Evolutionary conservation across 176 grass and related monocot genomes (phyloP).

Genomic region (Hordeum marinum): DNA sequence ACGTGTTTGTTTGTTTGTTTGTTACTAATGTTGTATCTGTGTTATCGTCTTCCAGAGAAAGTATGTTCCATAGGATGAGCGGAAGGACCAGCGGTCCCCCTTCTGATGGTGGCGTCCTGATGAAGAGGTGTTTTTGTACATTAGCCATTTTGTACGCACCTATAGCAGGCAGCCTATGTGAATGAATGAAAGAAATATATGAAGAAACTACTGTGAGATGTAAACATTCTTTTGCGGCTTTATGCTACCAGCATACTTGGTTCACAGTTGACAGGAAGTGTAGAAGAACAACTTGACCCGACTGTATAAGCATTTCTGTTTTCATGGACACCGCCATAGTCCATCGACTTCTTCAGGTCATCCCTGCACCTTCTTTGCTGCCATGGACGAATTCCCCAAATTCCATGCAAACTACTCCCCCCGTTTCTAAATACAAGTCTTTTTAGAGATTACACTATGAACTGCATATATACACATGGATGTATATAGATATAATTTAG

Average conservation of each 20-base stretch:
- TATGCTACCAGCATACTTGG: not conserved
- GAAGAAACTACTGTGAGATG: not conserved
- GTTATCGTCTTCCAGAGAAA: slow-evolving; percentile 33
- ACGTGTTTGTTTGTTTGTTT: not conserved
- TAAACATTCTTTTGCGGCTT: not conserved
- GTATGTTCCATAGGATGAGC: slow-evolving; percentile 43
- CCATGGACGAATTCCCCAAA: not conserved
- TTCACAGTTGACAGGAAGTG: not conserved
- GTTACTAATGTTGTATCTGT: not conserved
- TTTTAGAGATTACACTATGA: too few species aligned
- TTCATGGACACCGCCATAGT: not conserved
- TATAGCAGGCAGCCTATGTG: not conserved
- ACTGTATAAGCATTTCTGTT: not conserved
- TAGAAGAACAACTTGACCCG: not conserved
- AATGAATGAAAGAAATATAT: not conserved
- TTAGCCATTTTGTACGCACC: slow-evolving; percentile 14
- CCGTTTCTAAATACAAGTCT: too few species aligned
- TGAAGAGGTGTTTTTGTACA: not conserved
- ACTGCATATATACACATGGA: too few species aligned
- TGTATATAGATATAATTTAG: too few species aligned
- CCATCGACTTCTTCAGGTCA: not conserved
- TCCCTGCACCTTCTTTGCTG: not conserved
- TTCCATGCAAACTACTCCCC: not conserved
- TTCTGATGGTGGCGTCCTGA: not conserved
- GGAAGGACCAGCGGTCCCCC: not conserved